Evolutionary conservation across 805 yeast species (phyloP).

Genomic region (Pichia eremophila): DNA sequence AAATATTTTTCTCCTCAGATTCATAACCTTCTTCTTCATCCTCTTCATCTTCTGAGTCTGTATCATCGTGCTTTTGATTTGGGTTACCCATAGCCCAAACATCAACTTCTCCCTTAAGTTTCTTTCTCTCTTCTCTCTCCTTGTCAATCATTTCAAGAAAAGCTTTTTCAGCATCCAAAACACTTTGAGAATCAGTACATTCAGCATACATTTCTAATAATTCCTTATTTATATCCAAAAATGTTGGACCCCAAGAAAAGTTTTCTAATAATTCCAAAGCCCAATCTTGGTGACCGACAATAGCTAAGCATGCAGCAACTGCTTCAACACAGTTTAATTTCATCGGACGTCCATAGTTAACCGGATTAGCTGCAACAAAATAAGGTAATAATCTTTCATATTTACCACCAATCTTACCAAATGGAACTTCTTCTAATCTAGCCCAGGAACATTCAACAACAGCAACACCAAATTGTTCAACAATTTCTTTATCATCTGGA

Average conservation of each 20-base stretch:
- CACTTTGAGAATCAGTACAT: conserved; percentile 75
- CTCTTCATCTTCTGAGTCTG: conserved; percentile 16
- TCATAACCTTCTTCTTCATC: conserved; percentile 9
- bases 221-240: conserved; percentile 74
- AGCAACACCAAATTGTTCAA: conserved; percentile 81
- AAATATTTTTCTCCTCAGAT: conserved; percentile 6
- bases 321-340: conserved; percentile 94
- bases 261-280: conserved; percentile 67
- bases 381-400: conserved; percentile 85
- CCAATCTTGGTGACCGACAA: conserved; percentile 86
- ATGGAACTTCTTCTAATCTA: conserved; percentile 92
- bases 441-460: conserved; percentile 99
- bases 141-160: conserved; percentile 64
- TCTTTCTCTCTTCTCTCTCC: conserved; percentile 56
- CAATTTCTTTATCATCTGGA: conserved; percentile 73
- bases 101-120: conserved; percentile 44
- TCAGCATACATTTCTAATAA: conserved; percentile 61
- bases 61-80: conserved; percentile 35
- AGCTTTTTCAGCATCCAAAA: conserved; percentile 58
- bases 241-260: conserved; percentile 92
- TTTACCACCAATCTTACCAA: conserved; percentile 82
- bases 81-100: conserved; percentile 75
- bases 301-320: conserved; percentile 91
- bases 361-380: conserved; percentile 92
- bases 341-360: conserved; percentile 96